Base-by-base conservation (phyloP, 495 filamentous ascomycete genomes). In the Beverwykella pulmonaria region DNA sequence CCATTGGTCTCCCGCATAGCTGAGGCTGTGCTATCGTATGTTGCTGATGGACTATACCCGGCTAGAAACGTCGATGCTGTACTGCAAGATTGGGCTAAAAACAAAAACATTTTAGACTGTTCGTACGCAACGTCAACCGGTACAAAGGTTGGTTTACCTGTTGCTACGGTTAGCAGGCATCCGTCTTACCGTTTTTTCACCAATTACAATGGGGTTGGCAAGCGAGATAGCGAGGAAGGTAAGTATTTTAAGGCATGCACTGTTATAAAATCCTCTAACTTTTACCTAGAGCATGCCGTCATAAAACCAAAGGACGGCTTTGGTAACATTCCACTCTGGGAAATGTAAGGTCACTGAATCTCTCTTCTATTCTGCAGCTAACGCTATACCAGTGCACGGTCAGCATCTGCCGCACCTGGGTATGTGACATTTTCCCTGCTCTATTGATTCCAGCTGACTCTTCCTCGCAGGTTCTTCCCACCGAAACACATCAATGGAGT, bases 11-110 rank as follows among this genome's bases (percentile, higher is more conserved):
- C 32, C 32, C 12, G 32, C 32, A 34, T 34, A 34, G 32, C 12
- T 34, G 32, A 34, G 12, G 12, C 12, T 34, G 32, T 12, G 12
- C 32, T 34, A 12, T 34, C 12, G 12, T 34, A 34, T 34, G 5
- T 34, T 12, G 12, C 32, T 34, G 12, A 34, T 12, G 12, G 32
- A 5, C 32, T 34, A 34, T 34, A 34, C 32, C 32, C 12, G 12
- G 32, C 32, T 34, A 34, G 32, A 12, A 34, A 34, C 12, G 32
- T 34, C 12, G 12, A 34, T 12, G 12, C 32, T 34, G 59, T 63
- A 17, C 63, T 75, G 9, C 48, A 71, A 61, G 55, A 65, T 12
- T 71, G 64, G 29, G 66, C 67, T 41, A 48, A 44, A 12, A 30
- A 65, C 22, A 48, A 50, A 26, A 60, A 19, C 30, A 63, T 74